phyloP scores from a whole-genome alignment of 371 early-diverging fungal species.

The Cokeromyces recurvatus region DNA sequence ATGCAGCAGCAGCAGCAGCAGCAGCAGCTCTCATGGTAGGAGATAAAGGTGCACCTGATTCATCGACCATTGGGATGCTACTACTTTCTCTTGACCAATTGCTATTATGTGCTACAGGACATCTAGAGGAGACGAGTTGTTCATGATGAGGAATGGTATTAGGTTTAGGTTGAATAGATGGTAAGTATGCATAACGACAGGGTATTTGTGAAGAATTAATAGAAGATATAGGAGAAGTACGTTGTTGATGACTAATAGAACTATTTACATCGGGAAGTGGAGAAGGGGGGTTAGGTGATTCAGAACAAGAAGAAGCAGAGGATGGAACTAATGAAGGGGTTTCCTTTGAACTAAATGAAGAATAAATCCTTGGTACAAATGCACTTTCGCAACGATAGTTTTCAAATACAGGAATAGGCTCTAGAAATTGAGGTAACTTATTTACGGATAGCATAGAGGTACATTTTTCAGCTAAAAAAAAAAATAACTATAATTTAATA shows the following conservation, averaged over 20 bases:
- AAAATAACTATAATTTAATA: no score
- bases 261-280: neutral
- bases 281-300: conserved; percentile 10
- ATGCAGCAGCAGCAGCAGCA: conserved; percentile 4
- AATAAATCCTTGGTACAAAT: neutral
- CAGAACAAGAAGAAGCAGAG: conserved; percentile 17
- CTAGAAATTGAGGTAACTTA: conserved; percentile 8
- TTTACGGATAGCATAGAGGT: no score
- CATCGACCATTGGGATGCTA: neutral
- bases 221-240: no score
- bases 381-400: neutral
- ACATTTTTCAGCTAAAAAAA: no score
- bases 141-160: neutral
- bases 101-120: neutral
- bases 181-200: neutral
- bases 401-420: conserved; percentile 2
- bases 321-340: conserved; percentile 5
- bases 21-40: conserved; percentile 13
- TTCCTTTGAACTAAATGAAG: neutral
- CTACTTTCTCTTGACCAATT: no score
- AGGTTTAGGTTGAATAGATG: conserved; percentile 1
- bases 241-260: no score
- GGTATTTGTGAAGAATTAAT: neutral
- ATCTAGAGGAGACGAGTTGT: neutral
- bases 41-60: neutral